phyloP scores from a whole-genome alignment of 108 stramenopile species.

The Nitzschia sp. region DNA sequence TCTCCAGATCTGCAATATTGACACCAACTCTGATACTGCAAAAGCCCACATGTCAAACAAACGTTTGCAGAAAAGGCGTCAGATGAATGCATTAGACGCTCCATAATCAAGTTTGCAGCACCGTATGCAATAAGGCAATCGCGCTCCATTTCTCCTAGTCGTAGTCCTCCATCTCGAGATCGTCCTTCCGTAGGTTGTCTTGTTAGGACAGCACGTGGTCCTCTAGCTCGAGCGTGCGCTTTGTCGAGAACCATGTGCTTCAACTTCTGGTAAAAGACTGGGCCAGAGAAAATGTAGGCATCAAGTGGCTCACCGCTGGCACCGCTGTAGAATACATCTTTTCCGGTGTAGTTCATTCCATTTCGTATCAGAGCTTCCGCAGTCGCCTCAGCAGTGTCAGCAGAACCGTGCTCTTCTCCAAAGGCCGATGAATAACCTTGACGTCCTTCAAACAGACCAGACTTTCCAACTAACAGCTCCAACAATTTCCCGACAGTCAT shows the following conservation, averaged over 20 bases:
- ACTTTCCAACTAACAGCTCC: slow-evolving; percentile 96
- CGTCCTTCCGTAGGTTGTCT: slow-evolving; percentile 99
- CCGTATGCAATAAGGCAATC: slow-evolving; percentile 99
- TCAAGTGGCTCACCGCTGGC: slow-evolving; percentile 91
- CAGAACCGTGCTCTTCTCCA: slow-evolving; percentile 94
- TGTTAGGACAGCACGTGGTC: slow-evolving; percentile 96
- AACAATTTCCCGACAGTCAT: slow-evolving; percentile 99
- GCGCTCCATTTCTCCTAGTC: slow-evolving; percentile 96
- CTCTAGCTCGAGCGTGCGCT: slow-evolving; percentile 97
- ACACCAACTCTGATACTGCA: slow-evolving; percentile 96
- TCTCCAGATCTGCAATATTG: slow-evolving; percentile 94
- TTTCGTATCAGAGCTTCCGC: slow-evolving; percentile 88
- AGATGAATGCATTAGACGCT: slow-evolving; percentile 97
- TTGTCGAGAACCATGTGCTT: slow-evolving; percentile 99
- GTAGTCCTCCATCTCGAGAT: slow-evolving; percentile 97
- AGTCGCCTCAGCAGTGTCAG: slow-evolving; percentile 84
- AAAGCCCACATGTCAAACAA: slow-evolving; percentile 90
- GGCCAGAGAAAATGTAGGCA: slow-evolving; percentile 97
- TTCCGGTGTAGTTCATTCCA: slow-evolving; percentile 96
- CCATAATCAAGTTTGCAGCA: slow-evolving; percentile 98
- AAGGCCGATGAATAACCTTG: slow-evolving; percentile 97
- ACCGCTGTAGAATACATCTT: slow-evolving; percentile 95
- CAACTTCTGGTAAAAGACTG: slow-evolving; percentile 98
- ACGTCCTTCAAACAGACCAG: slow-evolving; percentile 87
- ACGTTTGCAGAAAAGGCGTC: slow-evolving; percentile 98